Evolutionary conservation across 202 grass and related monocot genomes (phyloP), one percentile per base, ranked within the genome.

Genomic region (Saccharum hybrid): DNA sequence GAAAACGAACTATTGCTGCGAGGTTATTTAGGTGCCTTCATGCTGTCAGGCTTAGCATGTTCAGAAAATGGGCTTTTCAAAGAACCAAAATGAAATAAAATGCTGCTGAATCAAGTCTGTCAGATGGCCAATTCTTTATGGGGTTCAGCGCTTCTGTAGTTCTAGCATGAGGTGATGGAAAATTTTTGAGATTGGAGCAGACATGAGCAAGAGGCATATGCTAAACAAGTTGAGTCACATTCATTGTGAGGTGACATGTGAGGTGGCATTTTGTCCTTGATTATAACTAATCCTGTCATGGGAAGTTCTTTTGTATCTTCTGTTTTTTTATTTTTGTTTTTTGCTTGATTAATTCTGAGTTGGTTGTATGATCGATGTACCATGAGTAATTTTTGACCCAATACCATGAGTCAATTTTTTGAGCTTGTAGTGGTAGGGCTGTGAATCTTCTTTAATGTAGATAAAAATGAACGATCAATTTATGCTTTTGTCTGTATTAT

Each of bases 311-410:
- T 71, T 26, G 26, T 26, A 26, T 26, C 26, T 26, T 26, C 26
- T 26, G 0, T 1, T 26, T 26, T 26, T 26, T 26, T n/a, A n/a
- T n/a, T n/a, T n/a, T n/a, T n/a, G n/a, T n/a, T 45, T 13, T 62
- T 85, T 78, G 14, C 18, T 69, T 77, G 40, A 37, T 62, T 62
- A 48, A 37, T 70, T 68, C 66, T 62, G 18, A 6, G 14, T 14
- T 84, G 37, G 12, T 22, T 76, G 28, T 31, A 22, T 56, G 48
- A 56, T 18, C 0, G 1, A 57, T 57, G 7, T 57, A 57, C 52
- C 52, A 10, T 2, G 37, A 21, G 4, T 26, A 59, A 3, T 34
- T 34, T 34, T 34, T 34, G 33, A 34, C 33, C 33, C 3, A 34
- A 34, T 34, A 34, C 33, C 33, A 7, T 54, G 49, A 19, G 16